A percentile compares a stretch with the other conserved stretches of the same genome.
phyloP scores from a whole-genome alignment of 768 basidiomycete species.

The Pleurotus sapidus region DNA sequence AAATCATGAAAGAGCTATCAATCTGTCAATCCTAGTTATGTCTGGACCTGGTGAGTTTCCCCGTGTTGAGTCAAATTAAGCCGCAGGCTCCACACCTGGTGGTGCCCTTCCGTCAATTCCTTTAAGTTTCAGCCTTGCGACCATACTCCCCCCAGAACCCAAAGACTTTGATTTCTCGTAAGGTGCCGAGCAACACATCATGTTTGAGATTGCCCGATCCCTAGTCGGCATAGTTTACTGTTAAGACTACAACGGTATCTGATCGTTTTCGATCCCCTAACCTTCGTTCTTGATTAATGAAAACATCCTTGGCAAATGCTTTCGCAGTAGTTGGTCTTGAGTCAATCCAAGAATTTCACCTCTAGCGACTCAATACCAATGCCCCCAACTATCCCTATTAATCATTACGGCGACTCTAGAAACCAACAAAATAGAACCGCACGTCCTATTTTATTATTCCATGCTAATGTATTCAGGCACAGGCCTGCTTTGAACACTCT shows the following conservation, averaged over 20 bases:
- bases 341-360: too few relatives aligned
- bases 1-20: constrained; percentile 84
- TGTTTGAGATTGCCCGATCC: background rate
- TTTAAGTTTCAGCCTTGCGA: constrained; percentile 71
- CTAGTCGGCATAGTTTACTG: background rate
- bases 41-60: constrained; percentile 80
- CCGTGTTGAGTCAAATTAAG: constrained; percentile 86
- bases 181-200: constrained; percentile 59
- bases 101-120: constrained; percentile 84
- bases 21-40: constrained; percentile 77
- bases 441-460: too few relatives aligned
- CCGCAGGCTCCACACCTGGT: constrained; percentile 76
- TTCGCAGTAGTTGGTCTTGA: background rate
- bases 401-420: too few relatives aligned
- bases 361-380: too few relatives aligned
- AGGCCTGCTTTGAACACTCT: too few relatives aligned
- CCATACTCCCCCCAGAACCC: constrained; percentile 62
- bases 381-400: too few relatives aligned
- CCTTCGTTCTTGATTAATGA: background rate
- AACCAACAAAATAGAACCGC: too few relatives aligned
- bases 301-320: background rate
- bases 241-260: background rate
- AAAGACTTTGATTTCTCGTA: constrained; percentile 89
- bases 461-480: too few relatives aligned
- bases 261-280: background rate